Conservation (phyloP, 306 rosid genomes). For the Malus sieversii region DNA sequence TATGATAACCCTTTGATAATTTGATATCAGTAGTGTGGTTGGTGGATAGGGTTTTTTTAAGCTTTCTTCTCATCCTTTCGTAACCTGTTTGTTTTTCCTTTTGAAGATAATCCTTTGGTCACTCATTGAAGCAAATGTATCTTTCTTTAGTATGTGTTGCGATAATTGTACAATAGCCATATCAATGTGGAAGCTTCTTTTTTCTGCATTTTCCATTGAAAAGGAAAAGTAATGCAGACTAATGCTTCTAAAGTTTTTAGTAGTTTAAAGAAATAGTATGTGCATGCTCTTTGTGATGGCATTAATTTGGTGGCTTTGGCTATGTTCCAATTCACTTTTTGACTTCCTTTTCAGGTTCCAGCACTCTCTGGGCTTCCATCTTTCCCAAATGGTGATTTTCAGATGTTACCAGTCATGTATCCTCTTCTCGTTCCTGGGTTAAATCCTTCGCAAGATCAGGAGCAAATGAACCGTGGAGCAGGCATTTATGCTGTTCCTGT, state of each 20-base stretch:
- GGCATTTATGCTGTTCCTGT: slow-evolving; percentile 87
- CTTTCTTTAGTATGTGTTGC: background rate
- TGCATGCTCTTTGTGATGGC: background rate
- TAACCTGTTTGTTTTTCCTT: background rate
- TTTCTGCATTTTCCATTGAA: background rate
- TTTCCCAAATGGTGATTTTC: slow-evolving; percentile 49
- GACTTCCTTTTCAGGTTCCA: slow-evolving; percentile 46
- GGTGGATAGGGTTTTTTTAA: background rate
- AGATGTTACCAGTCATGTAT: slow-evolving; percentile 58
- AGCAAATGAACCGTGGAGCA: slow-evolving; percentile 64
- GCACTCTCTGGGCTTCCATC: slow-evolving; percentile 26
- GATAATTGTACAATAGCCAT: background rate
- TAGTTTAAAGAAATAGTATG: background rate
- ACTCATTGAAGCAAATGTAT: background rate
- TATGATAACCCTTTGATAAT: too few species aligned
- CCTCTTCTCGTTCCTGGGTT: slow-evolving; percentile 60
- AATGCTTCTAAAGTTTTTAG: background rate
- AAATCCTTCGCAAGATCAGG: slow-evolving; percentile 41
- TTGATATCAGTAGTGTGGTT: too few species aligned
- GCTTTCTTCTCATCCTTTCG: background rate
- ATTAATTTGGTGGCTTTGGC: background rate
- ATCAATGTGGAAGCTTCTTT: background rate
- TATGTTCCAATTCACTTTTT: background rate
- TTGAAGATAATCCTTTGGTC: background rate
- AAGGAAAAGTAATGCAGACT: background rate